Percentiles rank a stretch among this genome's conserved stretches.
phyloP scores from a whole-genome alignment of 495 filamentous ascomycete genomes.

The Thermothielavioides terrestris region DNA sequence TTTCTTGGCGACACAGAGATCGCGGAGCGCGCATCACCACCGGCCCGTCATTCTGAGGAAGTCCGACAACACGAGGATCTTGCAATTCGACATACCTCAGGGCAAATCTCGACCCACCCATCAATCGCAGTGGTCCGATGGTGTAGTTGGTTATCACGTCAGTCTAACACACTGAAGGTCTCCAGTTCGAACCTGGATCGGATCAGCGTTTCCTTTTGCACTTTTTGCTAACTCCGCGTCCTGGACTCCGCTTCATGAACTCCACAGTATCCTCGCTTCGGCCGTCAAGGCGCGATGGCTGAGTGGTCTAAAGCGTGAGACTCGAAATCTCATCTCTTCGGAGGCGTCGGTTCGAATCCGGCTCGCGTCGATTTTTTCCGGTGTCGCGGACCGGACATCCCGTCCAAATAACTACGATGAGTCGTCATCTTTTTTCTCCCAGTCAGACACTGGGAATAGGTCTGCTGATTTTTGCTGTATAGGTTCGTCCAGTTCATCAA shows the following conservation, averaged over 20 bases:
- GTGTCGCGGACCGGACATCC: no score
- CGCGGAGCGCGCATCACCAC: no score
- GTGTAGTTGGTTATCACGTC: slow-evolving; percentile 20
- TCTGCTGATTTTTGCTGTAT: no score
- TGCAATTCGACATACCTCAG: no score
- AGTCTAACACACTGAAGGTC: slow-evolving; percentile 19
- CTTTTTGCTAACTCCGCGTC: slow-evolving; percentile 1
- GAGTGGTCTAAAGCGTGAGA: slow-evolving; percentile 15
- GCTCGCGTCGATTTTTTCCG: slow-evolving; percentile 10
- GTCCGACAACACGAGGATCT: no score
- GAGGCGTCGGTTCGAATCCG: slow-evolving; percentile 17
- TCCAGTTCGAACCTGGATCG: slow-evolving; percentile 15
- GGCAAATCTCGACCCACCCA: no score
- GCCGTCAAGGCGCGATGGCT: slow-evolving; percentile 11
- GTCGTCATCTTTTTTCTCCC: not conserved
- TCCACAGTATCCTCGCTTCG: not conserved
- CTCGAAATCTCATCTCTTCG: slow-evolving; percentile 16
- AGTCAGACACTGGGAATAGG: no score
- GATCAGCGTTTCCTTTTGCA: slow-evolving; percentile 6
- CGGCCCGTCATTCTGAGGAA: no score
- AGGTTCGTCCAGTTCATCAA: no score
- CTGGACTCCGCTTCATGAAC: not conserved
- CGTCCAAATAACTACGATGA: no score
- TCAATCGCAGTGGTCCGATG: no score
- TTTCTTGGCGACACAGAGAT: no score